A percentile compares a stretch with the other conserved stretches of the same genome.
These are phyloP conservation scores for Trametes punicea DNA, from an alignment of 768 basidiomycete species.

Conservation along the genomic window DNA sequence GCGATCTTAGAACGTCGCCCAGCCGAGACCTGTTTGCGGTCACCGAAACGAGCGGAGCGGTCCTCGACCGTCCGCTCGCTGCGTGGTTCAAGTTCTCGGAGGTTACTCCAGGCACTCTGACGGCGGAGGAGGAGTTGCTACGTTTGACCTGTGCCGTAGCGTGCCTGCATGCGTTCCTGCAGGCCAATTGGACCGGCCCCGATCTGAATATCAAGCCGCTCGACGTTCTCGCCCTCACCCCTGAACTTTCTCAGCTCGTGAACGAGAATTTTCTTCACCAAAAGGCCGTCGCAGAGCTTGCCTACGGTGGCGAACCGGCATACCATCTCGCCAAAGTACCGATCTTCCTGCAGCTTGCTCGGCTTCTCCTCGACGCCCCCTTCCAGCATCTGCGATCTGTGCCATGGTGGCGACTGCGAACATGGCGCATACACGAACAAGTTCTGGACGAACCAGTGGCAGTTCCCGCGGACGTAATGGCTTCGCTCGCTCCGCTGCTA, in stretches of 20 bases:
- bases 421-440: conserved; percentile 68
- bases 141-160: conserved; percentile 70
- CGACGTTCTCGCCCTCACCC: conserved; percentile 36
- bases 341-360: conserved; percentile 70
- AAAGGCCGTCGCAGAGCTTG: conserved; percentile 70
- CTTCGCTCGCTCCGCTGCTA: conserved; percentile 41
- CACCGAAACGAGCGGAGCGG: conserved; percentile 20
- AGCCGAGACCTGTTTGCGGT: conserved; percentile 36
- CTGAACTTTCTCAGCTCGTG: conserved; percentile 26
- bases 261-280: conserved; percentile 53
- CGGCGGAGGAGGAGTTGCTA: conserved; percentile 48
- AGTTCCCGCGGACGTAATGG: conserved; percentile 41
- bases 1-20: conserved; percentile 39
- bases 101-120: conserved; percentile 27
- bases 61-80: conserved; percentile 40
- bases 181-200: conserved; percentile 96
- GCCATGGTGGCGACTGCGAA: conserved; percentile 85
- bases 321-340: conserved; percentile 82
- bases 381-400: conserved; percentile 48
- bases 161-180: conserved; percentile 85
- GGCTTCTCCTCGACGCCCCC: conserved; percentile 58
- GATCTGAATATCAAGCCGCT: conserved; percentile 57
- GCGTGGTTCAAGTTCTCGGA: conserved; percentile 32
- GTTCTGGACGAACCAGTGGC: conserved; percentile 82
- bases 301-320: conserved; percentile 87